Conservation (phyloP, 140 eudicot genomes). For the Ambrosia hybrid region DNA sequence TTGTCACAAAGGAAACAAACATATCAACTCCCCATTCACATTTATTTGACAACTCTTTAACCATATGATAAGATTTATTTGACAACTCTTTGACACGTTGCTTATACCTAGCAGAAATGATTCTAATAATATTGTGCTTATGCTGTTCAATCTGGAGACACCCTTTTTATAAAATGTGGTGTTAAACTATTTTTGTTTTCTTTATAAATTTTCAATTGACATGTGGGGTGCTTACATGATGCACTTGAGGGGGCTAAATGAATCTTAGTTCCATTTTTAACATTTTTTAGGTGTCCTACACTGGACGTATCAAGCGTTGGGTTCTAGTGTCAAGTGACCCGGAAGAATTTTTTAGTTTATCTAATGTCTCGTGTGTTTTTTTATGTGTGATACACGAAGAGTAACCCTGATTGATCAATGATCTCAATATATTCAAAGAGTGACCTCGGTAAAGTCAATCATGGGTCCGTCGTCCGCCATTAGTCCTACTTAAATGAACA, state of each 20-base stretch:
- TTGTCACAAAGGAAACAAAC: constrained; percentile 7
- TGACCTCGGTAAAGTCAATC: too few relatives aligned
- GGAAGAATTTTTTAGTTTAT: too few relatives aligned
- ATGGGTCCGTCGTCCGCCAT: too few relatives aligned
- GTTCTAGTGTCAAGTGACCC: too few relatives aligned
- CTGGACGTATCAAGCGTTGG: too few relatives aligned
- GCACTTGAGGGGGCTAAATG: constrained; percentile 27
- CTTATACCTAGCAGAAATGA: neutral
- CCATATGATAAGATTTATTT: neutral
- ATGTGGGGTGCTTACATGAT: constrained; percentile 33
- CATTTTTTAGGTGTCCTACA: constrained; percentile 29
- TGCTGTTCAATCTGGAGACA: constrained; percentile 24
- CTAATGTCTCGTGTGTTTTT: neutral
- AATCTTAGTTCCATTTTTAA: constrained; percentile 21
- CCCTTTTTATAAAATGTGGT: constrained; percentile 11
- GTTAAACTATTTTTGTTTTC: neutral
- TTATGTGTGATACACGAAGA: neutral
- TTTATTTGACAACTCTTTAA: neutral
- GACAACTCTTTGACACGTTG: neutral
- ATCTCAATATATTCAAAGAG: too few relatives aligned
- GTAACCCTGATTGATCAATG: neutral
- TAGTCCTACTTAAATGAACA: neutral
- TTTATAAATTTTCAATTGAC: constrained; percentile 16
- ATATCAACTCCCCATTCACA: constrained; percentile 3
- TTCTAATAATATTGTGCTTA: constrained; percentile 13